These are phyloP conservation scores for Camellia oleifera DNA, from an alignment of 179 eudicot species.

Conservation along the genomic window DNA sequence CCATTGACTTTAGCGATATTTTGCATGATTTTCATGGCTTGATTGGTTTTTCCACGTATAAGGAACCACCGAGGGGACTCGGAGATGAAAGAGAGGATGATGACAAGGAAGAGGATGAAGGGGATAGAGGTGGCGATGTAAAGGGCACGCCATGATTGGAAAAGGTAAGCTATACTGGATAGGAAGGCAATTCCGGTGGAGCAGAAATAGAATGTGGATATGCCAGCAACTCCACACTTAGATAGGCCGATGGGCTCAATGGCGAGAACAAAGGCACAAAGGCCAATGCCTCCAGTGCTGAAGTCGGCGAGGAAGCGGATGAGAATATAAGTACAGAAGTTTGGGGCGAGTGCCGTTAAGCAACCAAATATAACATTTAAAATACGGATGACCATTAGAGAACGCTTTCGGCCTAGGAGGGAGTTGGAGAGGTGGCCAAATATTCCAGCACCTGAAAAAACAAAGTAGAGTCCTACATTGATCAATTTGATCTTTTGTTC, in stretches of 20 bases:
- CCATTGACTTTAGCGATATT: slow-evolving; percentile 55
- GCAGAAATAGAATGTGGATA: slow-evolving; percentile 95
- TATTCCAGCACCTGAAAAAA: slow-evolving; percentile 18
- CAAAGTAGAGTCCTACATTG: too few species aligned
- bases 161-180: slow-evolving; percentile 62
- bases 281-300: slow-evolving; percentile 81
- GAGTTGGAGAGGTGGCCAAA: slow-evolving; percentile 81
- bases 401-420: slow-evolving; percentile 72
- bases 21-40: too few species aligned
- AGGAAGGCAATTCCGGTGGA: slow-evolving; percentile 69
- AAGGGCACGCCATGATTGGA: slow-evolving; percentile 33
- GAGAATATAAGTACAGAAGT: slow-evolving; percentile 47
- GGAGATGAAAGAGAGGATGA: slow-evolving; percentile 62
- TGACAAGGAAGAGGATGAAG: slow-evolving; percentile 58
- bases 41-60: too few species aligned
- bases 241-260: slow-evolving; percentile 79
- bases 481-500: too few species aligned
- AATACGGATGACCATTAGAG: slow-evolving; percentile 52
- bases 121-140: too few species aligned
- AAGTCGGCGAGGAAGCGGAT: slow-evolving; percentile 68
- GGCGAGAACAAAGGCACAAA: slow-evolving; percentile 81
- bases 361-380: slow-evolving; percentile 65
- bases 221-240: slow-evolving; percentile 76
- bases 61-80: slow-evolving; percentile 59
- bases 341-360: slow-evolving; percentile 64